Percentiles rank a stretch among this genome's conserved stretches.
Evolutionary conservation across 768 basidiomycete genomes (phyloP).

Genomic region (Chalciporus pseudorubinellus): DNA sequence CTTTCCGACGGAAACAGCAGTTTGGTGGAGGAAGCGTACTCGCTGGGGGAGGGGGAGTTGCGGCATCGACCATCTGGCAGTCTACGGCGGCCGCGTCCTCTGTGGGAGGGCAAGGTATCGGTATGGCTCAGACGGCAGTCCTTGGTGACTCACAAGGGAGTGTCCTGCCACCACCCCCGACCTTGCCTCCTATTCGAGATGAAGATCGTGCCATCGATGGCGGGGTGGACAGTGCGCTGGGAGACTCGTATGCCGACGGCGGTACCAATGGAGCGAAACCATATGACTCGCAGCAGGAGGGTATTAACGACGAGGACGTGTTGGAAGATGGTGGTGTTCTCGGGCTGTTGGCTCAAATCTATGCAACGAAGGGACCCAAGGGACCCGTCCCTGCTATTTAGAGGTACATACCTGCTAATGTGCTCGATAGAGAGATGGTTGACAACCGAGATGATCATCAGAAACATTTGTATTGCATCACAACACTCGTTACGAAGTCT

Average conservation of each 20-base stretch:
- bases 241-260: conserved; percentile 76
- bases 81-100: conserved; percentile 46
- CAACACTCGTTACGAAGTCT: too few relatives aligned
- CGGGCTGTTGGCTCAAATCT: conserved; percentile 84
- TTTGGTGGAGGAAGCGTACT: conserved; percentile 26
- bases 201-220: conserved; percentile 52
- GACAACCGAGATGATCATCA: background rate
- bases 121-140: conserved; percentile 67
- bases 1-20: conserved; percentile 40
- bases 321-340: conserved; percentile 82
- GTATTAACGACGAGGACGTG: conserved; percentile 58
- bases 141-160: conserved; percentile 77
- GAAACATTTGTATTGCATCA: background rate
- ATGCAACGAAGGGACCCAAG: conserved; percentile 54
- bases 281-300: conserved; percentile 42
- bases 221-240: conserved; percentile 57
- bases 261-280: conserved; percentile 40
- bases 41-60: conserved; percentile 45
- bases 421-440: background rate
- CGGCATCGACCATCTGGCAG: conserved; percentile 47
- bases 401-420: background rate
- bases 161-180: conserved; percentile 22
- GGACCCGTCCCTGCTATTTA: conserved; percentile 46
- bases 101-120: conserved; percentile 34
- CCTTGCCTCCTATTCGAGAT: conserved; percentile 32